Evolutionary conservation across 2,329 filamentous ascomycete species (phyloP), one percentile per base, ranked within the genome.

Genomic region (Trichoderma afroharzianum): DNA sequence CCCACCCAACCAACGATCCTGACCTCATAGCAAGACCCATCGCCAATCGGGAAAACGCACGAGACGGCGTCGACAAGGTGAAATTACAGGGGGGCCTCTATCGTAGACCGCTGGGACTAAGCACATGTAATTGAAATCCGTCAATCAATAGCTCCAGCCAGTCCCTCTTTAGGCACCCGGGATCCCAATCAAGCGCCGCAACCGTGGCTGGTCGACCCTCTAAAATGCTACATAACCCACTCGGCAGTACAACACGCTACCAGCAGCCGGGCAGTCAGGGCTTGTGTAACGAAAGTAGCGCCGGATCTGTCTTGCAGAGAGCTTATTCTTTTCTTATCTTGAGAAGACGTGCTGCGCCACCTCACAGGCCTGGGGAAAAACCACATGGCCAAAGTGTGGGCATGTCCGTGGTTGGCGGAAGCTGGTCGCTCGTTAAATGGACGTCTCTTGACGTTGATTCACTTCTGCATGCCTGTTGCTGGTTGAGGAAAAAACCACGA

Each of bases 311-410:
- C 53, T n/a, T 59, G 64, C 55, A 47, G 55, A 57, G 50, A 67
- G 63, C 53, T 67, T 67, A 67, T 67, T 67, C 18, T 50, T 66
- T 67, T 43, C 50, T 67, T 67, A 67, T 58, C 57, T 67, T 24
- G 24, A 30, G 26, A 30, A 14, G 15, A 14, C 6, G 7, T 47
- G 61, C 14, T 32, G 36, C 36, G 32, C 32, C 11, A 15, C 32
- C 59, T 28, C 33, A 12, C 15, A 59, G 11, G 33, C 24, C 24
- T 18, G 26, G 55, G 26, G 26, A 59, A 32, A 57, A 30, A 36
- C 33, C 24, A 32, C 21, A 62, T 15, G 58, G 47, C 47, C 11
- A 30, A 43, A 63, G 26, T 30, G 55, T n/a, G 55, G 18, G 55
- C 55, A 32, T 59, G 1, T 15, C 28, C 9, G 6, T 50, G 43